Evolutionary conservation across 768 basidiomycete genomes (phyloP).

Genomic region (Suillus weaverae): DNA sequence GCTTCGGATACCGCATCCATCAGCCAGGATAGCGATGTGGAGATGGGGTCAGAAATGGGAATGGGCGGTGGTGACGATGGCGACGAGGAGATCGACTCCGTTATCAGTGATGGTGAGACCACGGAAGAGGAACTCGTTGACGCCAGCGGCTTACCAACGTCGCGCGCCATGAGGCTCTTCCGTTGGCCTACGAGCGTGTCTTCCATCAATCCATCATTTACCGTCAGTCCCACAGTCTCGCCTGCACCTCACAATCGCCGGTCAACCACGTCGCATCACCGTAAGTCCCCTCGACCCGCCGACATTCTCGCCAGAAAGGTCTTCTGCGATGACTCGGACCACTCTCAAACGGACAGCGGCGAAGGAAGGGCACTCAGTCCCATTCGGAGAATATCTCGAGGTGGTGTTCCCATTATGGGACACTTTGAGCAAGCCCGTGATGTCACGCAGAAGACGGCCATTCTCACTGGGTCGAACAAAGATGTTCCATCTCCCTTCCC

Average conservation of each 20-base stretch:
- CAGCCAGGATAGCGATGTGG: slow-evolving; percentile 52
- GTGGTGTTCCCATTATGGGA: slow-evolving; percentile 38
- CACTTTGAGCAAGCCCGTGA: slow-evolving; percentile 30
- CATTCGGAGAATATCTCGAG: slow-evolving; percentile 14
- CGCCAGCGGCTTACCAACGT: slow-evolving; percentile 68
- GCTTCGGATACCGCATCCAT: slow-evolving; percentile 50
- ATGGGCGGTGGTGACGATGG: slow-evolving; percentile 30
- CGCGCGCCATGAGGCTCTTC: slow-evolving; percentile 74
- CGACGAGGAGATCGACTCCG: slow-evolving; percentile 45
- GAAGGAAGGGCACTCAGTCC: slow-evolving; percentile 33
- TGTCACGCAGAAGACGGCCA: slow-evolving; percentile 20
- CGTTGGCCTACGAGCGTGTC: slow-evolving; percentile 60
- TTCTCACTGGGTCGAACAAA: slow-evolving; percentile 32
- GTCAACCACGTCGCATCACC: slow-evolving; percentile 28
- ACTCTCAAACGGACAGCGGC: slow-evolving; percentile 36
- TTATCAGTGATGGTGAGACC: slow-evolving; percentile 67
- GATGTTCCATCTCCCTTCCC: slow-evolving; percentile 34
- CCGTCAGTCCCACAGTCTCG: slow-evolving; percentile 57
- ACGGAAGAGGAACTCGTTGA: slow-evolving; percentile 87
- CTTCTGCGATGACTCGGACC: slow-evolving; percentile 51
- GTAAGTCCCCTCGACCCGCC: slow-evolving; percentile 54
- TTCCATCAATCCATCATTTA: slow-evolving; percentile 75
- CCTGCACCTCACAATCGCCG: slow-evolving; percentile 39
- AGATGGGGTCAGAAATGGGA: slow-evolving; percentile 33
- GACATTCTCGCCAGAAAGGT: slow-evolving; percentile 68